Evolutionary conservation across 768 basidiomycete genomes (phyloP), one percentile per base, ranked within the genome.

Genomic region (Tubosaeta sp.): DNA sequence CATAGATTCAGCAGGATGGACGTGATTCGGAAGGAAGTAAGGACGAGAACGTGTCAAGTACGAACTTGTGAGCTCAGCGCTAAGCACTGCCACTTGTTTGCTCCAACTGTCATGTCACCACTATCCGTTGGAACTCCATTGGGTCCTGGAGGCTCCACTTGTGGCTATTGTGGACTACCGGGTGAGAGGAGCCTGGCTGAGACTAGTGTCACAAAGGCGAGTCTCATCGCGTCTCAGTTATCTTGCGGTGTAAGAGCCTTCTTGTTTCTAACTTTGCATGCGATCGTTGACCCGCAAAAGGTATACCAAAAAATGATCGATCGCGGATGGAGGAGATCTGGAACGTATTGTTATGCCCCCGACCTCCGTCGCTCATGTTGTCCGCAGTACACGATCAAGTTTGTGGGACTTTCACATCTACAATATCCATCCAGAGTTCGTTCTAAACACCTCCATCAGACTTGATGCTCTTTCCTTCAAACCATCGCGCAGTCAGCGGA

Each of bases 381-480:
- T 65, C 91, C 94, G 1, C 89, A 93, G 58, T 95, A 96, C 64
- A 92, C 95, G 3, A 97, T 97, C 66, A 90, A 82, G 92, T 88
- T 59, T 49, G 74, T 65, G 44, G 58, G 54, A 44, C 36, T 43
- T 25, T 42, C 22, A 36, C 25, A 54, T 39, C 55, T 35, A 32
- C 21, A 6, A 4, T 6, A 27, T 27, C 53, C 21, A n/a, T 25
- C 53, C 30, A 6, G 29, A 25, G 42, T 49, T 34, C 51, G 46
- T 57, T 50, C 60, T 64, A 46, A 68, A 60, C 29, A 16, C 19
- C 21, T 38, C 21, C 25, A 9, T 52, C 60, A 90, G 87, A 64
- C 75, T 90, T 46, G 88, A 87, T 63, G 83, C 80, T 3, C 62
- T 73, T 1, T 68, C 66, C 31, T 92, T 91, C 69, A 79, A 79